phyloP scores from a whole-genome alignment of 768 basidiomycete species.

The Paxillus rubicundulus region DNA sequence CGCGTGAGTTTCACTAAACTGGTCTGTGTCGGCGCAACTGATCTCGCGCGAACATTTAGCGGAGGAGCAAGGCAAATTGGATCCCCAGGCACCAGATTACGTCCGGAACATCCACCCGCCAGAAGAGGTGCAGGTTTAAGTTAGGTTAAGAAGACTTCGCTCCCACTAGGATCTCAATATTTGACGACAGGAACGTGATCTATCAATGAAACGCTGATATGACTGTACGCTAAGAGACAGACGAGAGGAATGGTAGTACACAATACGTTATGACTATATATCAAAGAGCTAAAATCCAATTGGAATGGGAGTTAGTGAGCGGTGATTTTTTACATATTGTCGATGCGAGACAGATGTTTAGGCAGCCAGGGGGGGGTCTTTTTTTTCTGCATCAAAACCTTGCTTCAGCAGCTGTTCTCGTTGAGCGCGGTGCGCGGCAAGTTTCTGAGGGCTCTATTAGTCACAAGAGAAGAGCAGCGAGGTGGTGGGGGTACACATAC shows the following conservation, averaged over 20 bases:
- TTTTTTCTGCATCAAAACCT: constrained; percentile 51
- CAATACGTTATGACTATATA: neutral
- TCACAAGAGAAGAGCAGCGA: neutral
- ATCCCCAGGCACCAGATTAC: constrained; percentile 61
- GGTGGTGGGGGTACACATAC: constrained; percentile 39
- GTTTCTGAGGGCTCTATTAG: constrained; percentile 29
- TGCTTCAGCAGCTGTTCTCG: constrained; percentile 38
- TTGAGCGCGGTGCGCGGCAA: constrained; percentile 24
- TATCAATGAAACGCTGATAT: neutral
- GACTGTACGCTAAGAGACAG: neutral
- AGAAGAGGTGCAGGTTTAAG: constrained; percentile 15
- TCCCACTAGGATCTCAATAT: neutral
- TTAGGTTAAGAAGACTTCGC: neutral
- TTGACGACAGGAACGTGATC: neutral
- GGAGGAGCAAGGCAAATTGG: constrained; percentile 67
- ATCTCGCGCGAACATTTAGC: constrained; percentile 38
- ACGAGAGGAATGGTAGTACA: neutral
- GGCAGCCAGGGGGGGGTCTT: constrained; percentile 22
- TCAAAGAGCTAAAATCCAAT: constrained; percentile 31
- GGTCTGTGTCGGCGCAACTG: neutral
- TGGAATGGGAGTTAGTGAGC: constrained; percentile 10
- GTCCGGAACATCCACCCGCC: constrained; percentile 33
- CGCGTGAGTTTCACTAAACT: constrained; percentile 53
- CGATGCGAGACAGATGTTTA: constrained; percentile 19
- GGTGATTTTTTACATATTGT: constrained; percentile 22